Conservation (phyloP, 2,329 filamentous ascomycete species). For the Arthrobotrys entomopaga region DNA sequence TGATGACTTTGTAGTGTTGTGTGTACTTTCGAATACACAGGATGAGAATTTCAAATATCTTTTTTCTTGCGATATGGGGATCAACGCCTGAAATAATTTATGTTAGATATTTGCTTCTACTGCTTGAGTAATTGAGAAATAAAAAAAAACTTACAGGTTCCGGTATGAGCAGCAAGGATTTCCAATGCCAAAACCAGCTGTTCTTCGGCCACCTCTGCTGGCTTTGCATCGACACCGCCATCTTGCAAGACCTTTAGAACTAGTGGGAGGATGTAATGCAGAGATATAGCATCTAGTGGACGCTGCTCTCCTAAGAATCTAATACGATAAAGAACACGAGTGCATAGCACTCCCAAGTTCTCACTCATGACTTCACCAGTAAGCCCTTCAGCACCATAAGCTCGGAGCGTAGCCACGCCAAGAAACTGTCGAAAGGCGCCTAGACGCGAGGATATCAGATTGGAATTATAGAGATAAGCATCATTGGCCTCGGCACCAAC, state of each 20-base stretch:
- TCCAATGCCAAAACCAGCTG: conserved; percentile 90
- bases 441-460: conserved; percentile 77
- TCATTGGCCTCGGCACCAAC: conserved; percentile 81
- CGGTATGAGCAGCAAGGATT: conserved; percentile 87
- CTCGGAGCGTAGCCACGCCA: conserved; percentile 84
- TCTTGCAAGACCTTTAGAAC: conserved; percentile 80
- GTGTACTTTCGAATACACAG: conserved; percentile 86
- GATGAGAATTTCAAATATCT: conserved; percentile 78
- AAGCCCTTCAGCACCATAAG: conserved; percentile 77
- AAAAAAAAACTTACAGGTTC: conserved; percentile 68
- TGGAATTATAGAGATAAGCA: conserved; percentile 81
- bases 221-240: conserved; percentile 77
- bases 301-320: conserved; percentile 91
- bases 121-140: neutral
- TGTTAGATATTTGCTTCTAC: conserved; percentile 1
- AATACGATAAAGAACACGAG: conserved; percentile 87
- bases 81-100: conserved; percentile 56
- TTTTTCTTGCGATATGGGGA: conserved; percentile 70
- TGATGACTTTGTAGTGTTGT: conserved; percentile 94
- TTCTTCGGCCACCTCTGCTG: conserved; percentile 82
- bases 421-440: conserved; percentile 83
- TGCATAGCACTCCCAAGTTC: conserved; percentile 71
- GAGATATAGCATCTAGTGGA: conserved; percentile 87
- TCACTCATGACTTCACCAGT: conserved; percentile 57
- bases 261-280: conserved; percentile 87